Evolutionary conservation across 2,329 filamentous ascomycete species (phyloP), one percentile per base, ranked within the genome.

Genomic region (Beauveria rudraprayagi): DNA sequence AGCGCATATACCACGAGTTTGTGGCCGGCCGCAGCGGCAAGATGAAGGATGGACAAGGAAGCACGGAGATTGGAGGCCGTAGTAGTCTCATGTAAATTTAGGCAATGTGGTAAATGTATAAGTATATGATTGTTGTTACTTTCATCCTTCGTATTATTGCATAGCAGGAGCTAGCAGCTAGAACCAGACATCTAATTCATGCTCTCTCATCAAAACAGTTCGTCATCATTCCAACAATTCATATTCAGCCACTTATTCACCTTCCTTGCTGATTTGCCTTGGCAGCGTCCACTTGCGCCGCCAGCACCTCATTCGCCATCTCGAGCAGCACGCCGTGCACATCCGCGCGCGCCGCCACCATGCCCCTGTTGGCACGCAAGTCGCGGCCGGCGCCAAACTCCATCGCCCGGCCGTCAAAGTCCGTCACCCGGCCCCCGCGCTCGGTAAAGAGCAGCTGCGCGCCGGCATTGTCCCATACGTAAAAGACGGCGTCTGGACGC

Each of bases 41-140:
- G 78, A 92, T 99, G 91, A 91, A 87, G 63, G 93, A 89, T 73
- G 94, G 94, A 1, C 91, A 97, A 75, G 92, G 90, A 0, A 90
- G 89, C 61, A 95, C 87, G 73, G 94, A 97, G 75, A 86, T 99
- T 75, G 94, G 94, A 8, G 94, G 92, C 16, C 81, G 94, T 71
- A 93, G 89, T 68, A 97, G 92, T 75, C 79, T 99, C 75, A 97
- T 97, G 94, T 97, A 75, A 69, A 58, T 53, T 5, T 48, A 50
- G 17, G 26, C 3, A 22, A 40, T 2, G 24, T 26, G 43, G 17
- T 28, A 17, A 16, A 47, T 48, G 41, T 60, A 46, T 24, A 43
- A 30, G 28, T 60, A 34, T 19, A 59, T 48, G 43, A 56, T 56
- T 60, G 10, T 48, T 11, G 28, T 22, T 19, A 1, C 2, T 47